Evolutionary conservation across 1,139 yeast genomes (phyloP), one percentile per base, ranked within the genome.

Genomic region (Zygoascus hellenicus): DNA sequence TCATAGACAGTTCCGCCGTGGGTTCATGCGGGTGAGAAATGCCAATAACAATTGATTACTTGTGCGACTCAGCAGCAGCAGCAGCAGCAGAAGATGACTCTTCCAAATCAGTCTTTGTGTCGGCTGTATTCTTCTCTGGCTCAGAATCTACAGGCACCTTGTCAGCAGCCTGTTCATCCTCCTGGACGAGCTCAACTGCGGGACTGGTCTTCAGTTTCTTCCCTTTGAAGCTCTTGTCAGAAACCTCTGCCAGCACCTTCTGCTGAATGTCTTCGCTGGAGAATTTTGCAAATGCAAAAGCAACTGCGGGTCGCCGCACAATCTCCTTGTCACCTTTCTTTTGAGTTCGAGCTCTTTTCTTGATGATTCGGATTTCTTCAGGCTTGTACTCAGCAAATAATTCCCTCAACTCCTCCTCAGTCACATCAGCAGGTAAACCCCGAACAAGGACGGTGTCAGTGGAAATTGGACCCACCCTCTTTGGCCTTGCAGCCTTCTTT

Each of bases 231-330:
- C 64, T 66, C 49, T 64, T 62, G 30, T 68, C 72, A 29, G 68
- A 56, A 52, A 76, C 66, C 30, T 63, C 67, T 15, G 63, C 70
- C 49, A 80, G 64, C 1, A 82, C 76, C 38, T 68, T 66, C 38
- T 63, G 55, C 48, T 80, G 73, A 14, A 65, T 65, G 16, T 64
- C 71, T n/a, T 66, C 70, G 10, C 69, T 67, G 29, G 72, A 70
- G 48, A 81, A 67, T 22, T 74, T 75, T 37, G 80, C 76, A 55
- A 82, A 69, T 1, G 82, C 86, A 48, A 78, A 75, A 11, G 58
- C 48, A 26, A 55, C 48, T 45, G 79, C 77, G 14, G 62, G 56
- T 19, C 52, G 51, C 16, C 43, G 33, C 38, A 54, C 43, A 11
- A 46, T 43, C 39, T 50, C 54, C 47, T 54, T 52, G 39, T 47